phyloP scores from a whole-genome alignment of 2,329 filamentous ascomycete species.

The Colletotrichum ledebouriae region DNA sequence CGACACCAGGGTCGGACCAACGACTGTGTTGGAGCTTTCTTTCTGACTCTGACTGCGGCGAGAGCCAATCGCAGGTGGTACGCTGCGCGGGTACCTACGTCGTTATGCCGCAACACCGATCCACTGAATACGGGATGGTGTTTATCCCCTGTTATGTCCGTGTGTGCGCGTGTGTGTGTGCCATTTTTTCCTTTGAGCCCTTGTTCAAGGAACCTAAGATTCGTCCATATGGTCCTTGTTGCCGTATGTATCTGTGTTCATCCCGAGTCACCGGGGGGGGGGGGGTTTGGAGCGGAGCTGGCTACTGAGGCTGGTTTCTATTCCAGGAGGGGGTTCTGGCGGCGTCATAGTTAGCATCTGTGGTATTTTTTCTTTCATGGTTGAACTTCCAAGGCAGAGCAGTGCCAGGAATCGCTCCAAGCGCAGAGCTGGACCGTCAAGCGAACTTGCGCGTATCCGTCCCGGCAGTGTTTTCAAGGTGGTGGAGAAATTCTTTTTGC shows the following conservation, averaged over 20 bases:
- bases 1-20: not conserved
- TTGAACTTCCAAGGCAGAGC: constrained; percentile 18
- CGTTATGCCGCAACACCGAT: constrained; percentile 30
- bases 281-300: not conserved
- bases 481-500: constrained; percentile 14
- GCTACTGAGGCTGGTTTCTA: not conserved
- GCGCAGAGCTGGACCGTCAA: constrained; percentile 5
- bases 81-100: constrained; percentile 12
- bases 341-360: constrained; percentile 3
- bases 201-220: constrained; percentile 10
- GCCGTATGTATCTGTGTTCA: no score
- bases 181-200: not conserved
- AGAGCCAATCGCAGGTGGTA: constrained; percentile 22
- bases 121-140: constrained; percentile 31
- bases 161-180: not conserved
- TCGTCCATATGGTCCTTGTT: not conserved
- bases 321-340: constrained; percentile 7
- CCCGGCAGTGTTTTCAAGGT: not conserved
- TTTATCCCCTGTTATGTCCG: not conserved
- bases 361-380: not conserved
- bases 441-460: constrained; percentile 9
- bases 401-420: constrained; percentile 4
- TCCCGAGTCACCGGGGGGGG: not conserved
- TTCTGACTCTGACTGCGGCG: constrained; percentile 12
- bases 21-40: constrained; percentile 18